These are phyloP conservation scores for Parasitella parasitica DNA, from an alignment of 371 early-diverging fungal genomes.

Conservation along the genomic window DNA sequence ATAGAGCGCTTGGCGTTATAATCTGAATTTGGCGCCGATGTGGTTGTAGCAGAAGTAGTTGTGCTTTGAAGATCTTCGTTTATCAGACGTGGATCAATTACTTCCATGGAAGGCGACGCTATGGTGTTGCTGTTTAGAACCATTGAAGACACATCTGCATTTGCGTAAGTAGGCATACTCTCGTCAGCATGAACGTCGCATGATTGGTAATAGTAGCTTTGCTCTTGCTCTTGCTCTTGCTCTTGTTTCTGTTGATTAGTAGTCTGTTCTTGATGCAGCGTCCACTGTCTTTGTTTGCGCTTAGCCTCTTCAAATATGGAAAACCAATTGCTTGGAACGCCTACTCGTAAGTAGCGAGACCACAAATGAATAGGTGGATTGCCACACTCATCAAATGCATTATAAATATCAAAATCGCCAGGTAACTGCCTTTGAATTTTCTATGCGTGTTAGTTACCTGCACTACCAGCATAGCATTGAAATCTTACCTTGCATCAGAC, in stretches of 20 bases:
- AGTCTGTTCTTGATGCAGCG: not conserved
- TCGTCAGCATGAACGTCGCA: not conserved
- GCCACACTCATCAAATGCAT: constrained; percentile 49
- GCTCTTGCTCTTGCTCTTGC: not conserved
- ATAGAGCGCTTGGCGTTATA: not conserved
- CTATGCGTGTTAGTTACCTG: no score
- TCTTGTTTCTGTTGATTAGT: not conserved
- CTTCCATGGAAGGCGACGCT: not conserved
- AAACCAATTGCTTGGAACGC: constrained; percentile 44
- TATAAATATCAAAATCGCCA: constrained; percentile 43
- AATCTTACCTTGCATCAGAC: constrained; percentile 43
- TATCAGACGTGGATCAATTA: constrained; percentile 15
- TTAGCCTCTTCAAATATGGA: constrained; percentile 47
- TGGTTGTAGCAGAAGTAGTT: not conserved
- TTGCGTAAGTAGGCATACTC: constrained; percentile 8
- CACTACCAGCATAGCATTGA: no score
- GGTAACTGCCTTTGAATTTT: constrained; percentile 42
- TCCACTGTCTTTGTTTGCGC: constrained; percentile 39
- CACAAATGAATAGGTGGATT: constrained; percentile 49
- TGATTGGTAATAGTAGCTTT: constrained; percentile 7
- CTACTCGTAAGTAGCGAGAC: constrained; percentile 31
- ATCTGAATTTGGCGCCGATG: not conserved
- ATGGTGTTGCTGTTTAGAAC: not conserved
- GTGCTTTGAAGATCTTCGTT: not conserved
- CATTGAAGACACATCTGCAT: constrained; percentile 25